Base-by-base conservation (phyloP, 371 early-diverging fungal genomes). In the Mortierella sp. region DNA sequence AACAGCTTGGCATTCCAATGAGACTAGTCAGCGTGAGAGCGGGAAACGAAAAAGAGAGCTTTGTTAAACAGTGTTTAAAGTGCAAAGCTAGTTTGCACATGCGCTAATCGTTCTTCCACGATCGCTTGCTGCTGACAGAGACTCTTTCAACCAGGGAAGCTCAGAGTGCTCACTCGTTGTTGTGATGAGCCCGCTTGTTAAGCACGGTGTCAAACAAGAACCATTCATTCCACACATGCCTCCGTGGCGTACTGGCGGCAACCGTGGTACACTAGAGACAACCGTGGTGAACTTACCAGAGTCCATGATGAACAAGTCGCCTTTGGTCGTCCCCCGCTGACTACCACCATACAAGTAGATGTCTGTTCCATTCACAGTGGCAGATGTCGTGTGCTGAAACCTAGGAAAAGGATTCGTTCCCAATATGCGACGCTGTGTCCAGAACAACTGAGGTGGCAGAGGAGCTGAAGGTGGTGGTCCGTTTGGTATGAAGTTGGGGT, bases 301-400 rank as follows among this genome's bases (percentile, higher is more conserved):
- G 61, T 91, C 90, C 59, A 91, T 82, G 22, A 82, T 62, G 60
- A 87, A 85, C 17, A 89, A 56, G 17, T 91, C 90, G 27, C 86
- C 83, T 44, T 84, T 86, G 24, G 78, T 69, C 3, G 73, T 72
- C 4, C 84, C 78, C 19, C 71, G 72, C 46, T 82, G 82, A 45
- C 79, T 57, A 25, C 91, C 91, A 45, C 91, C 91, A 79, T 81
- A 86, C 48, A 89, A 37, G 39, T 81, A 80, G 12, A 91, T 78
- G 29, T 82, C 73, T 5, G 80, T 76, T 19, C 87, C 87, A 12
- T 83, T 70, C 14, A 83, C 71, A 6, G 80, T 59, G 3, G 77
- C 71, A 21, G 83, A 79, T 13, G 85, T 79, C 27, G 87, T 81
- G 72, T 91, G 91, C 5, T 88, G 88, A 19, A 81, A 81, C 56